Conservation (phyloP, 345 rosid species). For the Murraya koenigii region DNA sequence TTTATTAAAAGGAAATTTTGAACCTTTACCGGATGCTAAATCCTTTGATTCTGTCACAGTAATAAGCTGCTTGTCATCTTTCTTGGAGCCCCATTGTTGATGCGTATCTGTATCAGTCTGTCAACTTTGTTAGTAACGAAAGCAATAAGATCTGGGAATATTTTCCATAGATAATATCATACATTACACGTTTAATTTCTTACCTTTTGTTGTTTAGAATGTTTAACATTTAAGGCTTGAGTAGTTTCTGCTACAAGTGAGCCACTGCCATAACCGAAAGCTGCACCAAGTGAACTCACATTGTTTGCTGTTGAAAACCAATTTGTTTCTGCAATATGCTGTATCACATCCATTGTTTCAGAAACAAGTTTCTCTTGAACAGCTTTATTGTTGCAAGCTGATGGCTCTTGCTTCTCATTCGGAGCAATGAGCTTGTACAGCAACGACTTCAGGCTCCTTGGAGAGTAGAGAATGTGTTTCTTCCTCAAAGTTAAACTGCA, state of each 20-base stretch:
- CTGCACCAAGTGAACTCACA: constrained; percentile 9
- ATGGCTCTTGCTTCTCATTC: constrained; percentile 11
- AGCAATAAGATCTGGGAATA: not conserved
- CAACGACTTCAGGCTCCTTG: constrained; percentile 25
- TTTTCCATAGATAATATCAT: not conserved
- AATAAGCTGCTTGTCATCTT: constrained; percentile 19
- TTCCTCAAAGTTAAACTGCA: not conserved
- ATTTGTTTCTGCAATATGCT: constrained; percentile 13
- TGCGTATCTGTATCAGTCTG: constrained; percentile 10
- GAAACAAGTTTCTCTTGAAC: constrained; percentile 13
- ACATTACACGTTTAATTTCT: constrained; percentile 4
- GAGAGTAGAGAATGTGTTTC: not conserved
- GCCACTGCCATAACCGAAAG: not conserved
- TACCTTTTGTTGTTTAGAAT: constrained; percentile 29
- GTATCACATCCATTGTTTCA: constrained; percentile 12
- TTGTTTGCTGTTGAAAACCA: constrained; percentile 10
- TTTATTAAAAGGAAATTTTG: not conserved
- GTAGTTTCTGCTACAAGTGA: not conserved
- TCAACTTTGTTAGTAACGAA: constrained; percentile 10
- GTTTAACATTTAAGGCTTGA: constrained; percentile 7
- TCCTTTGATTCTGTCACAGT: constrained; percentile 6
- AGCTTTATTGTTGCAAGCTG: constrained; percentile 16
- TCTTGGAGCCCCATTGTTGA: constrained; percentile 5
- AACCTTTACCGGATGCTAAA: constrained; percentile 20
- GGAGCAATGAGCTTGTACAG: constrained; percentile 18